phyloP scores from a whole-genome alignment of 805 yeast species.

The Metschnikowia lochheadii region DNA sequence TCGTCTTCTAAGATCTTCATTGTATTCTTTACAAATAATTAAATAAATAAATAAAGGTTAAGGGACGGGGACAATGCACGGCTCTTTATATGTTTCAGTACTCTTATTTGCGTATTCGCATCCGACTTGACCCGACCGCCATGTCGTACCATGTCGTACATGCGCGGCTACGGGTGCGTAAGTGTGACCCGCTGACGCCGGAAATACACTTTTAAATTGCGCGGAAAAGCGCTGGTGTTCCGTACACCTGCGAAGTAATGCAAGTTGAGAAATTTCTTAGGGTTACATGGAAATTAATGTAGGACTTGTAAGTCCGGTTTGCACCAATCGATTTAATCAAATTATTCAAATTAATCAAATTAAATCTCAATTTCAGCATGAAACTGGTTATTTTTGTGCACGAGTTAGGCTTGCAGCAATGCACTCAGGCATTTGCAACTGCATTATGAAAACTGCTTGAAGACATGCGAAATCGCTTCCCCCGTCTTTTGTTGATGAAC shows the following conservation, averaged over 20 bases:
- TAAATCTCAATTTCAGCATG: not conserved
- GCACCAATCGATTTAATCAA: not conserved
- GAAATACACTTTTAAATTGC: not conserved
- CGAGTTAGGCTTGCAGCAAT: not conserved
- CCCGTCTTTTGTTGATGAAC: conserved; percentile 49
- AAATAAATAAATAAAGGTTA: no score
- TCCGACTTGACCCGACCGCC: not conserved
- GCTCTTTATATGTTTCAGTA: not conserved
- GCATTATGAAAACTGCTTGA: not conserved
- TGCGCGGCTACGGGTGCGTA: not conserved
- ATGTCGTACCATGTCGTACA: not conserved
- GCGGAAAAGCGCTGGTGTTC: not conserved
- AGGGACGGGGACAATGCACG: not conserved
- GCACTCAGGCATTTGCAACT: not conserved
- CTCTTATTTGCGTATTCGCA: not conserved
- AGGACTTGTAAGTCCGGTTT: no score
- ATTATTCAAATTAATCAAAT: no score
- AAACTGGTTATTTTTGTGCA: not conserved
- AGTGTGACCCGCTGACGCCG: not conserved
- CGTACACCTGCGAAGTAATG: not conserved
- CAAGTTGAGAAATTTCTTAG: no score
- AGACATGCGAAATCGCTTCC: not conserved
- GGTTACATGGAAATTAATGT: no score
- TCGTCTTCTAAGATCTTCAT: conserved; percentile 69
- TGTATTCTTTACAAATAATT: conserved; percentile 7